phyloP scores from a whole-genome alignment of 2,329 filamentous ascomycete genomes.

The Scopulariopsis brevicaulis region DNA sequence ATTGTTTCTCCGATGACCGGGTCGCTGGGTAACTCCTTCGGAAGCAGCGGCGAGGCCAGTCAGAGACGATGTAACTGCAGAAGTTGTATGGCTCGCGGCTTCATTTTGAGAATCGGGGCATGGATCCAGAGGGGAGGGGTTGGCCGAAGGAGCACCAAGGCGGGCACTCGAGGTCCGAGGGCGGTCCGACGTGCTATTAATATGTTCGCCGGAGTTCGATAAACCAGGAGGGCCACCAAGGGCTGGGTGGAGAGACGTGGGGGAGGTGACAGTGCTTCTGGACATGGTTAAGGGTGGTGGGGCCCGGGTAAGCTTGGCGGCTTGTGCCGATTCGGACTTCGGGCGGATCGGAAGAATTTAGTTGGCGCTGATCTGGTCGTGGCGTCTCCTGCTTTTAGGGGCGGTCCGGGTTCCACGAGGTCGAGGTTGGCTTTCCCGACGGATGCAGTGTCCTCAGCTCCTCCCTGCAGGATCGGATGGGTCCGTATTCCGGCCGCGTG shows the following conservation, averaged over 20 bases:
- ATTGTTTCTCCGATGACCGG: constrained; percentile 31
- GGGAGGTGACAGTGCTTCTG: constrained; percentile 26
- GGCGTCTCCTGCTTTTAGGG: neutral
- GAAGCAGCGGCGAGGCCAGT: constrained; percentile 1
- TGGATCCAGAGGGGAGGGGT: constrained; percentile 8
- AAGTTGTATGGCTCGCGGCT: constrained; percentile 5
- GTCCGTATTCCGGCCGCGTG: neutral
- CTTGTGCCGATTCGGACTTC: neutral
- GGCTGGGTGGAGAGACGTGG: constrained; percentile 37
- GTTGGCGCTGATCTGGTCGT: neutral
- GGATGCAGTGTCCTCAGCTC: neutral
- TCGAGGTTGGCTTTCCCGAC: neutral
- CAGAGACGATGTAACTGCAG: constrained; percentile 3
- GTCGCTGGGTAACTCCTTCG: constrained; percentile 1
- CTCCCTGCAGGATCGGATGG: neutral
- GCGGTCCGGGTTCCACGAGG: neutral
- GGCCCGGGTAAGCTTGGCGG: constrained; percentile 4
- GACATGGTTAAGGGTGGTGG: constrained; percentile 17
- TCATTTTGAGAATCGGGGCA: constrained; percentile 10
- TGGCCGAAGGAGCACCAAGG: constrained; percentile 9
- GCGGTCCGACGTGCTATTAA: constrained; percentile 13
- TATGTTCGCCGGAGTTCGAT: constrained; percentile 12
- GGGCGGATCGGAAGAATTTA: neutral
- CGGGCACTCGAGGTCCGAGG: constrained; percentile 13
- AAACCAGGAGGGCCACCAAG: constrained; percentile 24